Evolutionary conservation across 495 filamentous ascomycete species (phyloP).

Genomic region (Penicillium riverlandense): DNA sequence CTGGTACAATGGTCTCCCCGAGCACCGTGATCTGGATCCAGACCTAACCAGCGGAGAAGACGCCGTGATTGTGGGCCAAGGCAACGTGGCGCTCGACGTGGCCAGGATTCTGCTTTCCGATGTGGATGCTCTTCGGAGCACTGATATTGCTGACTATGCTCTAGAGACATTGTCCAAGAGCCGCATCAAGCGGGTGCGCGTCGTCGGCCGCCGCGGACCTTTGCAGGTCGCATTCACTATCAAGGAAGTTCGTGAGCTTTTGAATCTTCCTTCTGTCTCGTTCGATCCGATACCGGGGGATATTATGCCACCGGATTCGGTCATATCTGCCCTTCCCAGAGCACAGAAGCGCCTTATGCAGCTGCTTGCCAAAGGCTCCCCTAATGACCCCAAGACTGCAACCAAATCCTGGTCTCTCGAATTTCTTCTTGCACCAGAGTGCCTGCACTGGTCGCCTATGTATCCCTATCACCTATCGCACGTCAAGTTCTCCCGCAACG

Average conservation of each 20-base stretch:
- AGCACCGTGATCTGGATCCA: constrained; percentile 69
- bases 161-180: constrained; percentile 66
- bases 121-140: constrained; percentile 63
- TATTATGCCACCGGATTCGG: constrained; percentile 51
- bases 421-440: constrained; percentile 69
- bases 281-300: constrained; percentile 62
- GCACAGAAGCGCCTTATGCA: constrained; percentile 71
- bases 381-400: constrained; percentile 34
- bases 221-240: constrained; percentile 91
- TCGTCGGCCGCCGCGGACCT: constrained; percentile 82
- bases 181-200: constrained; percentile 67
- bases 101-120: constrained; percentile 76
- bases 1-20: constrained; percentile 95
- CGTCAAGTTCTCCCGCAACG: constrained; percentile 61
- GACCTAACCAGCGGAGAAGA: constrained; percentile 72
- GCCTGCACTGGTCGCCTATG: constrained; percentile 49
- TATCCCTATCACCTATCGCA: constrained; percentile 43
- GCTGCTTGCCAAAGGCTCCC: constrained; percentile 67
- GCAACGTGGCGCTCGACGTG: constrained; percentile 93
- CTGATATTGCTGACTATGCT: constrained; percentile 82
- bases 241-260: constrained; percentile 82
- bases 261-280: constrained; percentile 64
- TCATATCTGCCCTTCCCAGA: constrained; percentile 58
- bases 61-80: constrained; percentile 86
- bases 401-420: constrained; percentile 73